These are phyloP conservation scores for Agroathelia rolfsii DNA, from an alignment of 1,284 basidiomycete species.

Conservation along the genomic window DNA sequence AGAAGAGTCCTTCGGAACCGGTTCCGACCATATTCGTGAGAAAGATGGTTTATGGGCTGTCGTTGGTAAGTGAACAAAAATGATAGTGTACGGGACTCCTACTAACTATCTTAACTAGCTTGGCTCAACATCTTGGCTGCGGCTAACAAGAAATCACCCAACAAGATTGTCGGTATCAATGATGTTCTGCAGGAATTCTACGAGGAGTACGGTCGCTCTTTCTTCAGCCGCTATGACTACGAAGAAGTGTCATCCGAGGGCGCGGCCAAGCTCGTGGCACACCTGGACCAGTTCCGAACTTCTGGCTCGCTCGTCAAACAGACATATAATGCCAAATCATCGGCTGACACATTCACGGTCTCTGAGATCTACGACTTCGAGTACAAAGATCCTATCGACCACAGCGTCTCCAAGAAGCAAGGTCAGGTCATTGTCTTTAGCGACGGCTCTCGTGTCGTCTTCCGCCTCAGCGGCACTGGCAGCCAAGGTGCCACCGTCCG, in stretches of 20 bases:
- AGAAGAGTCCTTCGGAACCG: slow-evolving; percentile 98
- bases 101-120: slow-evolving; percentile 36
- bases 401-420: slow-evolving; percentile 89
- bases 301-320: slow-evolving; percentile 59
- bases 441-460: slow-evolving; percentile 91
- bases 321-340: slow-evolving; percentile 54
- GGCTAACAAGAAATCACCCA: slow-evolving; percentile 77
- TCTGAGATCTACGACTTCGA: slow-evolving; percentile 79
- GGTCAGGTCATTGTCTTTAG: slow-evolving; percentile 88
- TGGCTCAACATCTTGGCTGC: slow-evolving; percentile 97
- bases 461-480: slow-evolving; percentile 92
- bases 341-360: slow-evolving; percentile 71
- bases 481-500: slow-evolving; percentile 91
- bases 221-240: slow-evolving; percentile 99
- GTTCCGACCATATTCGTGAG: slow-evolving; percentile 98
- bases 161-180: slow-evolving; percentile 75
- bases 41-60: slow-evolving; percentile 99
- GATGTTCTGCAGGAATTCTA: slow-evolving; percentile 86
- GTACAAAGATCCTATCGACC: slow-evolving; percentile 97
- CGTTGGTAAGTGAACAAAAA: slow-evolving; percentile 46
- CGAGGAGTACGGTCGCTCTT: slow-evolving; percentile 88
- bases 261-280: slow-evolving; percentile 77
- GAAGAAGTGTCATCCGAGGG: slow-evolving; percentile 92
- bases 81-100: slow-evolving; percentile 2
- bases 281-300: slow-evolving; percentile 67